phyloP scores from a whole-genome alignment of 768 basidiomycete genomes.

The Galerina sulciceps region DNA sequence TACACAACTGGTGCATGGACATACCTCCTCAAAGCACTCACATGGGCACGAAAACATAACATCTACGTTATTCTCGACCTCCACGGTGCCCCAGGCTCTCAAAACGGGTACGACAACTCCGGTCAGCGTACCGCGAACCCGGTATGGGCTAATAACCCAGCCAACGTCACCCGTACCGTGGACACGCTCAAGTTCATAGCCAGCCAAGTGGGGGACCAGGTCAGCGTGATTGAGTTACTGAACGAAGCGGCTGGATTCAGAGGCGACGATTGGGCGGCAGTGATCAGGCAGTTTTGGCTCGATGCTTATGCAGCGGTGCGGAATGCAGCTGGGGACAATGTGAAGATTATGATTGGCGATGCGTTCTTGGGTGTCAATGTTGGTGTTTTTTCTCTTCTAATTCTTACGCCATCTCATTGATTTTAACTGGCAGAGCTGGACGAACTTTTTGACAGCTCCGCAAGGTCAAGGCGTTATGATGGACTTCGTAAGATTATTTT shows the following conservation, averaged over 20 bases:
- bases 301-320: conserved; percentile 65
- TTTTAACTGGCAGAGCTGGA: conserved; percentile 52
- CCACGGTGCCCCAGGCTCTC: conserved; percentile 74
- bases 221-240: conserved; percentile 69
- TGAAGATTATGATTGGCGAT: conserved; percentile 74
- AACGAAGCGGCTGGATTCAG: conserved; percentile 71
- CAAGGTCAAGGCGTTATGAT: conserved; percentile 62
- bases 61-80: conserved; percentile 78
- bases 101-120: conserved; percentile 77
- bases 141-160: conserved; percentile 56
- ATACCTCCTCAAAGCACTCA: conserved; percentile 64
- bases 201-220: conserved; percentile 53
- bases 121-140: conserved; percentile 63
- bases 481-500: conserved; percentile 54
- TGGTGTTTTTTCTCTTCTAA: conserved; percentile 4
- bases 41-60: conserved; percentile 64
- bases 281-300: conserved; percentile 57
- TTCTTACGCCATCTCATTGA: neutral
- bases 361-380: conserved; percentile 68
- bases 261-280: conserved; percentile 42
- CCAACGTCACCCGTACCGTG: conserved; percentile 57
- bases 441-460: conserved; percentile 58
- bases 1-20: conserved; percentile 72
- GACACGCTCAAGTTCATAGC: conserved; percentile 62
- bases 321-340: conserved; percentile 44